Base-by-base conservation (phyloP, 345 rosid species). In the Laguncularia racemosa region DNA sequence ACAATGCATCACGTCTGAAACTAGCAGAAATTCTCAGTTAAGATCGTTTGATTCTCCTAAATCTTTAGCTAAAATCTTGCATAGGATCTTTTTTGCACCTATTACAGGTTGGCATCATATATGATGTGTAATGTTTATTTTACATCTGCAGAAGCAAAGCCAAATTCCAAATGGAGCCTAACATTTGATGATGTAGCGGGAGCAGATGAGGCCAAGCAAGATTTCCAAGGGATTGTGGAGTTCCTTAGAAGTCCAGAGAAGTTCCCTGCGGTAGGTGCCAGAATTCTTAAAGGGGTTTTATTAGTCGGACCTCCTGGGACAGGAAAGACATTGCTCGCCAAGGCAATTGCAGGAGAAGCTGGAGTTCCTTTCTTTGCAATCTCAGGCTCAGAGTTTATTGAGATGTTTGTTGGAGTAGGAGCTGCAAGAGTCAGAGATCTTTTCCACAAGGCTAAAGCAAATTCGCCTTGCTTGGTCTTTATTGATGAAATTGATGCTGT, bases 401-500 rank as follows among this genome's bases (percentile, higher is more conserved):
- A 89, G 79, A 82, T 85, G 89, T 89, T 89, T 61, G 91, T 84
- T 3, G 95, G 95, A 1, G 77, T 85, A 0, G 91, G 95, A 16
- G 84, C 89, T 44, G 78, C 89, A 20, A 81, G 95, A 71, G 95
- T 85, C 17, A 76, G 87, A 57, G 91, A 89, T 69, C 63, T 89
- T 69, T 89, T 89, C 62, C 75, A 85, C 80, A 83, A 78, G 82
- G 95, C 91, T 10, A 89, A 85, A 72, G 73, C 66, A 0, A 84
- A 84, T 50, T 72, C 91, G 6, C 95, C 89, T 0, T 85, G 91
- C 64, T 50, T 89, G 64, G 81, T 85, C 13, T 83, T 89, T 59
- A 85, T 85, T 56, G 95, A 89, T 67, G 96, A 89, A 71, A 85
- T 84, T 18, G 96, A 89, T 76, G 88, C 87, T 12, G 84, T 85